Conservation (phyloP, 2,329 filamentous ascomycete species). For the Aureobasidium sp. region DNA sequence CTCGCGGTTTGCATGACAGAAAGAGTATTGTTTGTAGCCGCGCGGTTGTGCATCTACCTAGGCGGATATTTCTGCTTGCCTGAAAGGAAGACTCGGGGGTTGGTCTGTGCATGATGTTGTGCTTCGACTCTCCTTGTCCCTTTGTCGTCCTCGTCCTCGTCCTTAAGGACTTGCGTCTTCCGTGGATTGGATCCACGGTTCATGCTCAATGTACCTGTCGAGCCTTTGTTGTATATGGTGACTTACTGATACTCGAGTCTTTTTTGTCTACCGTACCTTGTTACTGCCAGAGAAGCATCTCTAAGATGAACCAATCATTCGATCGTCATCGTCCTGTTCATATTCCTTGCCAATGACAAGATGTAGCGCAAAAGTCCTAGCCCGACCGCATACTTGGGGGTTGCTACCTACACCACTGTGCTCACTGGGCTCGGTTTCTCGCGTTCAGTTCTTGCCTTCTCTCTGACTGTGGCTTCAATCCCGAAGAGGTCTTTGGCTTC, state of each 20-base stretch:
- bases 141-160: not conserved
- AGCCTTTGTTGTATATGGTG: too few species aligned
- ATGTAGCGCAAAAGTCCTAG: conserved; percentile 62
- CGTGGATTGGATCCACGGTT: not conserved
- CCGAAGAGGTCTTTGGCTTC: conserved; percentile 73
- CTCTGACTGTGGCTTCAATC: conserved; percentile 72
- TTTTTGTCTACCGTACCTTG: not conserved
- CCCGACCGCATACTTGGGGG: conserved; percentile 63
- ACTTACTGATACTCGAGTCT: not conserved
- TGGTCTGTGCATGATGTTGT: not conserved
- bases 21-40: not conserved
- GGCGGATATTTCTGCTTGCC: not conserved
- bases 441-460: conserved; percentile 82
- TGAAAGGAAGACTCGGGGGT: not conserved
- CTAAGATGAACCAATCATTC: not conserved
- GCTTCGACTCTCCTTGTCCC: not conserved
- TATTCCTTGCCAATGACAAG: conserved; percentile 66
- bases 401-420: conserved; percentile 72
- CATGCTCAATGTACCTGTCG: not conserved
- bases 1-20: not conserved
- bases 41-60: not conserved
- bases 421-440: conserved; percentile 66
- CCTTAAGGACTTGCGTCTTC: not conserved
- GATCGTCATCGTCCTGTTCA: conserved; percentile 15
- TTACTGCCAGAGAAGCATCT: not conserved